Evolutionary conservation across 2,329 filamentous ascomycete genomes (phyloP), one percentile per base, ranked within the genome.

Genomic region (Hymenoscyphus infarciens): DNA sequence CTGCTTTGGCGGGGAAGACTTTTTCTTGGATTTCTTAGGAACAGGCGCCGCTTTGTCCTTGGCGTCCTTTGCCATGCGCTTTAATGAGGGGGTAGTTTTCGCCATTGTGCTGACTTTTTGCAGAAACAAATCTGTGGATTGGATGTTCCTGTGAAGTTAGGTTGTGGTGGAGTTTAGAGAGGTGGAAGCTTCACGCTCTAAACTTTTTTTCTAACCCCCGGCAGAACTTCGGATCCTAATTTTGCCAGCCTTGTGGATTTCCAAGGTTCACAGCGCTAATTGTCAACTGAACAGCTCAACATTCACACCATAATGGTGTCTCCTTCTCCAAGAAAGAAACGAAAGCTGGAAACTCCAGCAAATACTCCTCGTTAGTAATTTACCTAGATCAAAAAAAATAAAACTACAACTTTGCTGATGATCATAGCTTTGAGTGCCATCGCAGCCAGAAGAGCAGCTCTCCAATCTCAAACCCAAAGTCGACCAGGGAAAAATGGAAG

Each of bases 271-370:
- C 39, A 45, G 7, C 19, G 45, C 22, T 10, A 22, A 49, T 22
- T 25, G 3, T n/a, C n/a, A 7, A 45, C 42, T 19, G 45, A 49
- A 22, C 22, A 31, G 7, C 45, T 49, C 6, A 22, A 22, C 25
- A 49, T 49, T 49, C 45, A 49, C 45, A 38, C 35, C 35, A 38
- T 39, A 13, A 61, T 53, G 33, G 70, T 71, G 68, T 68, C 74
- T 42, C 70, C 71, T 70, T 68, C 74, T 39, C 70, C 74, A 11
- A 75, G 71, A 62, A 80, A 79, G 64, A 74, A 73, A 67, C 75
- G 80, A 57, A 82, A 79, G 70, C 64, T 82, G 8, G 73, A 78
- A 64, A 66, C 69, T 10, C 65, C 71, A 59, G 70, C 73, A 60
- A 70, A 71, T 25, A 66, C 71, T 42, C 71, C 73, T 63, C 71